These are phyloP conservation scores for Debaryomyces castellii DNA, from an alignment of 805 yeast species.

Conservation along the genomic window DNA sequence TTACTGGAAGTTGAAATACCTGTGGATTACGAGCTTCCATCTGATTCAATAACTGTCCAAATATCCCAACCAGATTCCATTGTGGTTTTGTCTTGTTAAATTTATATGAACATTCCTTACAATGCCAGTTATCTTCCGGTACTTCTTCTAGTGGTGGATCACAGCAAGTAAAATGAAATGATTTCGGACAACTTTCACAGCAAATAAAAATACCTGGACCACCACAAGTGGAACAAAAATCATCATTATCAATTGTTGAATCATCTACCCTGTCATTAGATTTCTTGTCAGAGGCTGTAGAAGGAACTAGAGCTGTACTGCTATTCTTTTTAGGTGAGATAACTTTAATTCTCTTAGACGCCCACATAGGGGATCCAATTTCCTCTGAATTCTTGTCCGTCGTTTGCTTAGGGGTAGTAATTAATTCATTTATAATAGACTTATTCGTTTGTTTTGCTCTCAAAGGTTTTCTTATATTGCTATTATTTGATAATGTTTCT, in stretches of 20 bases:
- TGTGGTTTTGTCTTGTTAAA: conserved; percentile 14
- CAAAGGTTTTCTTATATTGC: conserved; percentile 16
- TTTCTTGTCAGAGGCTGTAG: conserved; percentile 8
- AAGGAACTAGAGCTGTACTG: conserved; percentile 24
- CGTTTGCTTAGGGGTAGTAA: conserved; percentile 7
- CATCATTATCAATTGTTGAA: conserved; percentile 58
- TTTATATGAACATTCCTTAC: conserved; percentile 68
- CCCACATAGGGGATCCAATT: conserved; percentile 11
- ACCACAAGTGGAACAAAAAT: conserved; percentile 88
- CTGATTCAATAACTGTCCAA: conserved; percentile 64
- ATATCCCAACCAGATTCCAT: conserved; percentile 46
- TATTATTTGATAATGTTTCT: conserved; percentile 11
- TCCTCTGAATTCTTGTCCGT: conserved; percentile 3
- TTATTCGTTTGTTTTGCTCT: conserved; percentile 6
- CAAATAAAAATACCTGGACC: conserved; percentile 87
- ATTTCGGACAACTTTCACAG: conserved; percentile 89
- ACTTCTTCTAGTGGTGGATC: conserved; percentile 85
- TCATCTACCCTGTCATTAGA: conserved; percentile 8
- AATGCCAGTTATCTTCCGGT: conserved; percentile 90
- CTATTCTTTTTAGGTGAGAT: conserved; percentile 32
- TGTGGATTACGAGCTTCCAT: conserved; percentile 49
- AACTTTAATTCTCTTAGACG: conserved; percentile 26
- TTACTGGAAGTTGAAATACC: conserved; percentile 57
- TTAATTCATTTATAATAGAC: neutral
- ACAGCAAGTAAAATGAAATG: conserved; percentile 89